Conservation (phyloP, 176 grass and related monocot genomes). For the Zea luxurians region DNA sequence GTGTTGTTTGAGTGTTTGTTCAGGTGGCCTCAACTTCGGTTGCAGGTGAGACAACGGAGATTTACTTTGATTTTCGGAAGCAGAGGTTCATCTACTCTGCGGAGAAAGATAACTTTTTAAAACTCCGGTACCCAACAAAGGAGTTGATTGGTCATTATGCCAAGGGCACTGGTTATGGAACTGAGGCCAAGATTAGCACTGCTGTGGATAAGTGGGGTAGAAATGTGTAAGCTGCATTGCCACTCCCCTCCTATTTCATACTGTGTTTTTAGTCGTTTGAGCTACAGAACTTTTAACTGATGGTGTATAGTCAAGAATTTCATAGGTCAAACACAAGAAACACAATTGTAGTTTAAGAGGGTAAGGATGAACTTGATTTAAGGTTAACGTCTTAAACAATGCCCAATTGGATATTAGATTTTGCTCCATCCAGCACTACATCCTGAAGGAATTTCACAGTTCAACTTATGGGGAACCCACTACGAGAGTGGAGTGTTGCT, state of each 20-base stretch:
- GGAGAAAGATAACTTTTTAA: slow-evolving; percentile 75
- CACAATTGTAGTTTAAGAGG: not conserved
- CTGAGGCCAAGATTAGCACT: slow-evolving; percentile 76
- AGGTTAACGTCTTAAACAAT: not conserved
- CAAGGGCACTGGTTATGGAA: slow-evolving; percentile 86
- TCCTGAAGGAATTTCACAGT: not conserved
- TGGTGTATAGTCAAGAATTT: not conserved
- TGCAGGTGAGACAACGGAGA: slow-evolving; percentile 64
- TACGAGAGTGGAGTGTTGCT: not conserved
- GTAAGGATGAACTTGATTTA: slow-evolving; percentile 9
- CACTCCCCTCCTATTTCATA: slow-evolving; percentile 15
- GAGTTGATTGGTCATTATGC: slow-evolving; percentile 65
- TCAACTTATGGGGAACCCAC: not conserved
- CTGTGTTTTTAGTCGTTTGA: slow-evolving; percentile 1
- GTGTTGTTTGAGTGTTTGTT: slow-evolving; percentile 12
- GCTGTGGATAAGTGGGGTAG: slow-evolving; percentile 90
- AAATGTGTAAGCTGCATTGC: slow-evolving; percentile 80
- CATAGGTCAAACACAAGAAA: not conserved
- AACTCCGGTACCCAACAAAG: slow-evolving; percentile 86
- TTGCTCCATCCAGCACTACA: not conserved
- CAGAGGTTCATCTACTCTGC: slow-evolving; percentile 84
- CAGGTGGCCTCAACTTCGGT: slow-evolving; percentile 71
- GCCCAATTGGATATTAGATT: not conserved
- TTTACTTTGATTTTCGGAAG: slow-evolving; percentile 98
- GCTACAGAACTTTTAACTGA: slow-evolving; percentile 27